Base-by-base conservation (phyloP, 2,329 filamentous ascomycete species). In the Talaromyces sp. region DNA sequence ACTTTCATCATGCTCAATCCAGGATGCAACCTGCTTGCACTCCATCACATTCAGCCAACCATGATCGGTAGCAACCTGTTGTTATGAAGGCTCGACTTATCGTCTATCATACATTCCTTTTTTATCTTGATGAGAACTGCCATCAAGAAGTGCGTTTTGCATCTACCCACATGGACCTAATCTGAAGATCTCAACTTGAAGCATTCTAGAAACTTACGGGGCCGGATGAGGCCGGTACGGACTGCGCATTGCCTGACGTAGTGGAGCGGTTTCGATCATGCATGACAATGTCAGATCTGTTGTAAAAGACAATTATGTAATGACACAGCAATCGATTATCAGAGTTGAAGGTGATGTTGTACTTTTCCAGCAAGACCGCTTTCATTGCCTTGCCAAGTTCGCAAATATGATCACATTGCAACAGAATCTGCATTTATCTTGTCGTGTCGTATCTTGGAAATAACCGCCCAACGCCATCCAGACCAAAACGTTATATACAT, bases 401-500 rank as follows among this genome's bases (percentile, higher is more conserved):
- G 39, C 16, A 42, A 18, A 12, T n/a, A 21, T 21, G n/a, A n/a
- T n/a, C n/a, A n/a, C n/a, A n/a, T n/a, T n/a, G n/a, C n/a, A n/a
- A n/a, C n/a, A n/a, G n/a, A n/a, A n/a, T n/a, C n/a, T n/a, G n/a
- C n/a, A n/a, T n/a, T n/a, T n/a, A n/a, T n/a, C n/a, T n/a, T n/a
- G n/a, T n/a, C n/a, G n/a, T n/a, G n/a, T n/a, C n/a, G n/a, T n/a
- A n/a, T 54, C 50, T 54, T 35, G 33, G n/a, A 54, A n/a, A 18
- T n/a, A 37, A 16, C 11, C 31, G n/a, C 40, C 42, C 39, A 9
- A 59, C 57, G 40, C 57, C 57, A 46, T 18, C 39, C 39, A 21
- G 23, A n/a, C 50, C 48, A 52, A n/a, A 35, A 54, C 21, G 28
- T n/a, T n/a, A 54, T 54, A 35, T 35, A 52, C 50, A 54, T 54